Evolutionary conservation across 1,284 basidiomycete species (phyloP).

Genomic region (Marasmius sp.): DNA sequence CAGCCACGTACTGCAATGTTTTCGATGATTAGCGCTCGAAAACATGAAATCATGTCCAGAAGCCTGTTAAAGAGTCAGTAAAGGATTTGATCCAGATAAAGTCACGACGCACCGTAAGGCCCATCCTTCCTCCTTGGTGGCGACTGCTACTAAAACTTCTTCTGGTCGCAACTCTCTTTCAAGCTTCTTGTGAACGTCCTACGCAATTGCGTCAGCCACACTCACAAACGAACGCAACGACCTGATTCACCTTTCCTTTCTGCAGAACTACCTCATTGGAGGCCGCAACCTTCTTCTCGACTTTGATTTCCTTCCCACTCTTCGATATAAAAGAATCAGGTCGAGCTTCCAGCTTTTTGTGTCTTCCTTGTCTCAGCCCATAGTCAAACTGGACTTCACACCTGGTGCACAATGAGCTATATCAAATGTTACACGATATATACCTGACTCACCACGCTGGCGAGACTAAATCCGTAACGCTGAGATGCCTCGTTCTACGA

Average conservation of each 20-base stretch:
- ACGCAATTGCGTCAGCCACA: slow-evolving; percentile 8
- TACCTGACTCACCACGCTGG: slow-evolving; percentile 48
- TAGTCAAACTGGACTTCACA: slow-evolving; percentile 82
- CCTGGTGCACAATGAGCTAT: slow-evolving; percentile 36
- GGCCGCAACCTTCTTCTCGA: slow-evolving; percentile 56
- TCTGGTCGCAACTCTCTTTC: slow-evolving; percentile 74
- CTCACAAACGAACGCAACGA: slow-evolving; percentile 4
- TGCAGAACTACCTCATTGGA: slow-evolving; percentile 59
- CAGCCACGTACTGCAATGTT: slow-evolving; percentile 48
- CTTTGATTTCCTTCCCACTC: slow-evolving; percentile 66
- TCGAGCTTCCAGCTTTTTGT: slow-evolving; percentile 50
- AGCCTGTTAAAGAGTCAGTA: slow-evolving; percentile 37
- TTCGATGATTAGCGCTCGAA: slow-evolving; percentile 3
- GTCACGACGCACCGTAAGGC: slow-evolving; percentile 52
- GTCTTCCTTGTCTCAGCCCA: slow-evolving; percentile 59
- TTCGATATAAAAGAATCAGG: slow-evolving; percentile 62
- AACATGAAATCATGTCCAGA: slow-evolving; percentile 55
- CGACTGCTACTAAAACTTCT: slow-evolving; percentile 48
- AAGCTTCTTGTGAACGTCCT: slow-evolving; percentile 77
- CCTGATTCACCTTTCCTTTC: slow-evolving; percentile 53
- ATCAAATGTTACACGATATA: background rate
- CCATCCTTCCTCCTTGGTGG: slow-evolving; percentile 69
- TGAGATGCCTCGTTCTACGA: slow-evolving; percentile 38
- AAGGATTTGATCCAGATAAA: background rate
- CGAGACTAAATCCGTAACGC: slow-evolving; percentile 51